phyloP scores from a whole-genome alignment of 371 early-diverging fungal species.

The Circinella umbellata region DNA sequence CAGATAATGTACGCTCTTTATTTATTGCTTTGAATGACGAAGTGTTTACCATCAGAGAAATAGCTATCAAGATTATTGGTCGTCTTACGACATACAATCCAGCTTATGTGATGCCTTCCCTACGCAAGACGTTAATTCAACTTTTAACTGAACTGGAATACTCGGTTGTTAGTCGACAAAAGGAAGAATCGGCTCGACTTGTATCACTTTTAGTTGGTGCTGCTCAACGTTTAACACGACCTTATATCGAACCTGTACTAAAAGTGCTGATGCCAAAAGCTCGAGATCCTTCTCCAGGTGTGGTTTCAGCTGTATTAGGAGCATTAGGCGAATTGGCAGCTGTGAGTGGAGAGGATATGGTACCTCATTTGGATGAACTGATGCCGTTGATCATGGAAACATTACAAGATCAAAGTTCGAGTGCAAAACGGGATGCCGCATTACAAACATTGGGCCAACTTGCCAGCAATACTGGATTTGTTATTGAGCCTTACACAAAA shows the following conservation, averaged over 20 bases:
- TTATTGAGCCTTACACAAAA: slow-evolving; percentile 89
- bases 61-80: slow-evolving; percentile 87
- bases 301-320: slow-evolving; percentile 83
- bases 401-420: slow-evolving; percentile 87
- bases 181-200: slow-evolving; percentile 88
- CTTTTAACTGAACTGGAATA: slow-evolving; percentile 93
- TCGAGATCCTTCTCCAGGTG: slow-evolving; percentile 79
- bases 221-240: slow-evolving; percentile 83
- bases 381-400: slow-evolving; percentile 91
- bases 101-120: slow-evolving; percentile 91
- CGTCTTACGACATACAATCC: slow-evolving; percentile 89
- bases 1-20: slow-evolving; percentile 87
- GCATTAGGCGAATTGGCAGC: slow-evolving; percentile 90
- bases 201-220: slow-evolving; percentile 80
- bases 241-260: slow-evolving; percentile 91
- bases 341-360: slow-evolving; percentile 86
- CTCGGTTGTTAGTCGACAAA: slow-evolving; percentile 82
- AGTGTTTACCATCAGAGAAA: slow-evolving; percentile 86
- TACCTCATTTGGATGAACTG: slow-evolving; percentile 81
- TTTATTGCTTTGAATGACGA: slow-evolving; percentile 95
- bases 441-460: slow-evolving; percentile 86
- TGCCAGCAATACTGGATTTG: slow-evolving; percentile 86
- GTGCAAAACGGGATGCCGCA: slow-evolving; percentile 88
- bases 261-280: slow-evolving; percentile 86
- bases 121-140: slow-evolving; percentile 88